Evolutionary conservation across 805 yeast species (phyloP).

Genomic region (Cyberlindnera subsufficiens): DNA sequence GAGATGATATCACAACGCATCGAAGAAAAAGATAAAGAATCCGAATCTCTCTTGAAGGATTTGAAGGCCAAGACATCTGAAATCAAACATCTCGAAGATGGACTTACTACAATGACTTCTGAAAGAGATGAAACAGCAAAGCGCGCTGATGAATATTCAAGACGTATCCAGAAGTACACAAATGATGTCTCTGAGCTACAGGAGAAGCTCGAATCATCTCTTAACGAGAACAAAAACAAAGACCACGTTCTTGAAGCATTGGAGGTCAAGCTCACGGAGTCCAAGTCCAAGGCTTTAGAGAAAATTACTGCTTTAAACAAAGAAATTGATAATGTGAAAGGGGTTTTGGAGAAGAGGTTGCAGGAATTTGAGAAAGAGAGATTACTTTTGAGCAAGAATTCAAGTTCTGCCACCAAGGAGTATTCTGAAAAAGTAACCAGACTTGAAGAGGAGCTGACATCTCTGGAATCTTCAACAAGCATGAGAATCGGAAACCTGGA

Average conservation of each 20-base stretch:
- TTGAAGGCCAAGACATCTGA: constrained; percentile 8
- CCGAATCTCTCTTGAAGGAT: constrained; percentile 13
- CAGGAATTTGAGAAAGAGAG: constrained; percentile 48
- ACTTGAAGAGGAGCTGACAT: constrained; percentile 31
- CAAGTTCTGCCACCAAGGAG: constrained; percentile 44
- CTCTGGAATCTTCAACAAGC: constrained; percentile 6
- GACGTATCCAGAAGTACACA: background rate
- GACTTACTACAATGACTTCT: background rate
- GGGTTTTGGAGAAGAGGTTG: constrained; percentile 31
- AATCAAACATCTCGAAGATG: constrained; percentile 4
- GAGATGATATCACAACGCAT: constrained; percentile 29
- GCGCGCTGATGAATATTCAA: background rate
- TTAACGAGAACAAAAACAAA: constrained; percentile 7
- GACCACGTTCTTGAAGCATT: constrained; percentile 12
- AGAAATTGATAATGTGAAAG: constrained; percentile 26
- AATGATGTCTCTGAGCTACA: background rate
- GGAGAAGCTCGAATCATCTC: constrained; percentile 2
- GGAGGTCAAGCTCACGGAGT: constrained; percentile 16
- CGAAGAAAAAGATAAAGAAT: constrained; percentile 22
- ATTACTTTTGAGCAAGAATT: constrained; percentile 38
- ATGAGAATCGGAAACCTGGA: constrained; percentile 6
- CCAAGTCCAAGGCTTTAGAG: constrained; percentile 15
- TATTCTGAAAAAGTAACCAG: constrained; percentile 39
- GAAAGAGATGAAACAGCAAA: constrained; percentile 2
- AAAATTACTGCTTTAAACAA: constrained; percentile 22